Base-by-base conservation (phyloP, 1,139 yeast species). In the Saccharomyces hybrid region DNA sequence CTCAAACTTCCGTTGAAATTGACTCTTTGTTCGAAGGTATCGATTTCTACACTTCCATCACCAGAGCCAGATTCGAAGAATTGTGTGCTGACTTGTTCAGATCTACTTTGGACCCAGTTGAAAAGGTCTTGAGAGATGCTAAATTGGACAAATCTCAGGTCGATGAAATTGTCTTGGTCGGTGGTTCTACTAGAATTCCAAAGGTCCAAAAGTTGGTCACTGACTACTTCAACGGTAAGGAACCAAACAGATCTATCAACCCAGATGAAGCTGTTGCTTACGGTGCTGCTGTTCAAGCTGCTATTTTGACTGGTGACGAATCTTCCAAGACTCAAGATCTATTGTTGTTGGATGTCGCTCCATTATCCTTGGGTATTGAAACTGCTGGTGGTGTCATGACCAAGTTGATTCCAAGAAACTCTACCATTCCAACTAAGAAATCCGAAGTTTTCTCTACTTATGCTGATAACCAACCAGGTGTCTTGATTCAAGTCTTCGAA, bases 221-320 rank as follows among this genome's bases (percentile, higher is more conserved):
- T 61, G 93, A 86, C 78, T 85, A 80, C 84, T 87, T 87, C 76
- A 87, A 86, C 75, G 95, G 95, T 73, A 87, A 87, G 81, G 88
- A 85, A 76, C 88, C 88, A 74, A 87, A 86, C 81, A 86, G 85
- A 83, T 84, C 86, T 62, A 84, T 84, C 74, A 84, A 84, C 84
- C 89, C 90, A 84, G 95, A 90, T 78, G 96, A 89, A 80, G 96
- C 96, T 72, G 96, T 89, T 73, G 96, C 96, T 63, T 89, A 87
- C 75, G 96, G 96, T 82, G 96, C 96, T 59, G 96, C 96, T 64
- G 96, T 89, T 62, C 96, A 90, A 79, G 97, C 96, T 59, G 96
- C 96, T 79, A 90, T 90, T 68, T 79, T 90, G 67, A 83, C 95
- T 61, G 96, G 96, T 75, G 71, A 68, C 61, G 63, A 62, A 59